phyloP scores from a whole-genome alignment of 1,284 basidiomycete genomes.

The Somion occarium region DNA sequence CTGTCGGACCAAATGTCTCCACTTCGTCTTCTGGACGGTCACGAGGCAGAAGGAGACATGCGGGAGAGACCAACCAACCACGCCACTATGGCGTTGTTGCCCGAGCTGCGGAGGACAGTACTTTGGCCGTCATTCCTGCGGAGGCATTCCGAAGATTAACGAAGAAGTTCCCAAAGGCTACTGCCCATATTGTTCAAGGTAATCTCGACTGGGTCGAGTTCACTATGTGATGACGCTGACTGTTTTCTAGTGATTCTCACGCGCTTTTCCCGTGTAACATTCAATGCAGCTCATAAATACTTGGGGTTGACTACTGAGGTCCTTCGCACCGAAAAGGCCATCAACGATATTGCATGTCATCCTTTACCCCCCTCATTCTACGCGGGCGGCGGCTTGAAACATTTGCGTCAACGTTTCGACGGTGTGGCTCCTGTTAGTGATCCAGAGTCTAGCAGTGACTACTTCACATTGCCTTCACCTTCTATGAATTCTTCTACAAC shows the following conservation, averaged over 20 bases:
- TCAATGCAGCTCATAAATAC: slow-evolving; percentile 94
- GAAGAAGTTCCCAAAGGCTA: slow-evolving; percentile 94
- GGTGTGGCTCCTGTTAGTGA: slow-evolving; percentile 39
- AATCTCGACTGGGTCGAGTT: no score
- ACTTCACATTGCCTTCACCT: slow-evolving; percentile 38
- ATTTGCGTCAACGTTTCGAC: slow-evolving; percentile 83
- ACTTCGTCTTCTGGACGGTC: slow-evolving; percentile 8
- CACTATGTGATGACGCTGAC: slow-evolving; percentile 1
- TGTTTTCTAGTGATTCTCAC: slow-evolving; percentile 85
- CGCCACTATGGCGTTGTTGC: slow-evolving; percentile 71
- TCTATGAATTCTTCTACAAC: slow-evolving; percentile 19
- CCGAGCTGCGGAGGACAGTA: slow-evolving; percentile 89
- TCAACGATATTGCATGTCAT: slow-evolving; percentile 95
- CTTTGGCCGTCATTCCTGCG: slow-evolving; percentile 97
- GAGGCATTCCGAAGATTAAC: slow-evolving; percentile 92
- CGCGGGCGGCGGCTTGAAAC: slow-evolving; percentile 87
- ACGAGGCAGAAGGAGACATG: slow-evolving; percentile 12
- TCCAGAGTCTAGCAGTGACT: slow-evolving; percentile 48
- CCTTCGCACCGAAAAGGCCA: slow-evolving; percentile 91
- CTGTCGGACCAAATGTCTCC: slow-evolving; percentile 5
- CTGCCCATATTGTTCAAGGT: slow-evolving; percentile 96
- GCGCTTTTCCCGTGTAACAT: slow-evolving; percentile 94
- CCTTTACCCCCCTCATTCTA: slow-evolving; percentile 92
- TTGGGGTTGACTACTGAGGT: slow-evolving; percentile 95
- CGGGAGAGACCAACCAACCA: slow-evolving; percentile 15